Percentiles rank a stretch among this genome's conserved stretches.
Evolutionary conservation across 495 filamentous ascomycete genomes (phyloP).

Genomic region (Aspergillus incahuasiensis): DNA sequence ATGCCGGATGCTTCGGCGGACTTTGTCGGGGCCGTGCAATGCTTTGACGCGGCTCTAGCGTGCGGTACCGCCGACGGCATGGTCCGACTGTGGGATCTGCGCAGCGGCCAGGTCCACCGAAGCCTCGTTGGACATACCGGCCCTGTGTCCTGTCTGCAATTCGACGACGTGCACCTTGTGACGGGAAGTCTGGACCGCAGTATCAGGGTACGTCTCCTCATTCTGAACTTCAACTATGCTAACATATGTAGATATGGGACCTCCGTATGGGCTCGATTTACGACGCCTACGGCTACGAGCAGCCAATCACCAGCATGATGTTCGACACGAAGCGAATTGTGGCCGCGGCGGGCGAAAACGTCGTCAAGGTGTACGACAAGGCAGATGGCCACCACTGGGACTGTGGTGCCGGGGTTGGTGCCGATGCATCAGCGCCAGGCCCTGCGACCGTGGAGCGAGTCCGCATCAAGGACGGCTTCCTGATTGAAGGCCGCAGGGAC

Average conservation of each 20-base stretch:
- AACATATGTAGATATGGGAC: slow-evolving; percentile 81
- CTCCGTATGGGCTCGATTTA: slow-evolving; percentile 92
- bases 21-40: slow-evolving; percentile 93
- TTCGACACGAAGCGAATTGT: slow-evolving; percentile 92
- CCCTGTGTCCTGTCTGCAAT: slow-evolving; percentile 91
- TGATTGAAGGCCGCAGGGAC: slow-evolving; percentile 84
- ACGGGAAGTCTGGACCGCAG: slow-evolving; percentile 92
- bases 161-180: slow-evolving; percentile 92
- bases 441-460: slow-evolving; percentile 79
- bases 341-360: slow-evolving; percentile 81
- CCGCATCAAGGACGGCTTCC: slow-evolving; percentile 88
- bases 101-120: slow-evolving; percentile 92
- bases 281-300: slow-evolving; percentile 93
- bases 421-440: slow-evolving; percentile 54
- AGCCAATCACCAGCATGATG: slow-evolving; percentile 94
- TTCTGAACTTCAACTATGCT: neutral
- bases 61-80: slow-evolving; percentile 98
- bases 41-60: slow-evolving; percentile 95
- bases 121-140: slow-evolving; percentile 96
- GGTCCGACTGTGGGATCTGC: slow-evolving; percentile 94
- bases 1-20: slow-evolving; percentile 67
- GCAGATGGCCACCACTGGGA: slow-evolving; percentile 94
- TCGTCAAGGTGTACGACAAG: slow-evolving; percentile 98
- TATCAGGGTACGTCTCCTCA: slow-evolving; percentile 67
- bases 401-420: slow-evolving; percentile 75